Conservation (phyloP, 2,329 filamentous ascomycete species). For the Aureobasidium mangrovei region DNA sequence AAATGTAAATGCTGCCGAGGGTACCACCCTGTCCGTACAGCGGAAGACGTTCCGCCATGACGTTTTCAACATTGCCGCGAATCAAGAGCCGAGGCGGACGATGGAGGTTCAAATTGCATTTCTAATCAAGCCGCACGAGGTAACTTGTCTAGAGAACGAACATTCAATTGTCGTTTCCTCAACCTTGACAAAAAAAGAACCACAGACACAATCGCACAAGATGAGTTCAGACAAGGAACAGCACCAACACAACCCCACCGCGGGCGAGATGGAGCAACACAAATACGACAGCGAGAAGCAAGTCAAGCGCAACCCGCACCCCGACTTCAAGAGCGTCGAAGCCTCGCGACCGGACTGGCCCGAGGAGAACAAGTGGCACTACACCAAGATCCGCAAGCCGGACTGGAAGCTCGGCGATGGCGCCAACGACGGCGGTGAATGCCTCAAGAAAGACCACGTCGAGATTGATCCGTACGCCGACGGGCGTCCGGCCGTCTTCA, state of each 20-base stretch:
- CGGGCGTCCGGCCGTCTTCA: conserved; percentile 58
- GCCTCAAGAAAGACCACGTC: conserved; percentile 52
- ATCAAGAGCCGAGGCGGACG: too few species aligned
- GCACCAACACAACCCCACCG: conserved; percentile 7
- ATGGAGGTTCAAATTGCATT: too few species aligned
- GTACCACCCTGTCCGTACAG: too few species aligned
- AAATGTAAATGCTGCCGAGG: too few species aligned
- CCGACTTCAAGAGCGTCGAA: conserved; percentile 67
- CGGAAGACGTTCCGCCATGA: too few species aligned
- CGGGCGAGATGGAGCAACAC: conserved; percentile 3
- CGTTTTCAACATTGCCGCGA: too few species aligned
- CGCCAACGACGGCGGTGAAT: conserved; percentile 48
- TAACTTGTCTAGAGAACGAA: too few species aligned
- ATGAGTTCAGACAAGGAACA: conserved; percentile 10
- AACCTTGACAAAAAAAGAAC: background rate
- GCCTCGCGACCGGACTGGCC: conserved; percentile 55
- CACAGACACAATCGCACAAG: background rate
- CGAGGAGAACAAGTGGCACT: conserved; percentile 39
- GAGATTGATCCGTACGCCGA: conserved; percentile 72
- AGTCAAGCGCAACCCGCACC: conserved; percentile 57
- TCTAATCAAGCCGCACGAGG: too few species aligned
- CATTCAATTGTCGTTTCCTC: background rate
- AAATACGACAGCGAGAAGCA: conserved; percentile 28
- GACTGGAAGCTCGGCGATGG: conserved; percentile 59
- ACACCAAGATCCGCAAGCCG: conserved; percentile 56